Base-by-base conservation (phyloP, 257 asterid genomes). In the Haberlea rhodopensis region DNA sequence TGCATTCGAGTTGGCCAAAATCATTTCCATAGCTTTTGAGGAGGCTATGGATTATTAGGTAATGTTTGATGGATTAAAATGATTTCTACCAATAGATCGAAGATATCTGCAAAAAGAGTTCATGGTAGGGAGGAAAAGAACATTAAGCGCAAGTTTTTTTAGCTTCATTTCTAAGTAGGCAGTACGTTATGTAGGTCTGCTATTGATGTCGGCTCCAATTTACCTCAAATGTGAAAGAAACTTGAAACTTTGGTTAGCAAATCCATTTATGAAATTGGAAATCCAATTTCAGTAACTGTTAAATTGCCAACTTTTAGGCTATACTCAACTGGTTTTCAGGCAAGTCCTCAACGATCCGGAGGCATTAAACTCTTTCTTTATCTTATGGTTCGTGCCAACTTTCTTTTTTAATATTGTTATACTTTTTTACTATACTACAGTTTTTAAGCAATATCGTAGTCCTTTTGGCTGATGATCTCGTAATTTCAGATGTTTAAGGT, bases 401-500 rank as follows among this genome's bases (percentile, higher is more conserved):
- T 2, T 1, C n/a, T n/a, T n/a, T 26, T 26, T 56, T 31, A 5
- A 5, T 62, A 55, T 25, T 46, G 9, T 59, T 26, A 8, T 40
- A 3, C 27, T 53, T 13, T 52, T 4, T 0, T 16, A 40, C 68
- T 25, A 7, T 48, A 31, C 23, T 31, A 22, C 48, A 19, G 13
- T 60, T 45, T 24, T 40, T 23, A 6, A 58, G 45, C 37, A 9
- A 48, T 2, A 57, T 22, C 4, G 18, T 0, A 10, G 25, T 40
- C 11, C 25, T 5, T 7, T 48, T 34, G 46, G 40, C 57, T 51
- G 25, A 68, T 4, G 5, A 8, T 37, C 18, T 32, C 64, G 8
- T 37, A 5, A 29, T 65, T 75, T 63, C 84, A 94, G 97, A 77
- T 94, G 69, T 94, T 94, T 79, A 77, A 52, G 76, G 90, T 81